phyloP scores from a whole-genome alignment of 352 stramenopile species.

The Elongisporangium prolatum region DNA sequence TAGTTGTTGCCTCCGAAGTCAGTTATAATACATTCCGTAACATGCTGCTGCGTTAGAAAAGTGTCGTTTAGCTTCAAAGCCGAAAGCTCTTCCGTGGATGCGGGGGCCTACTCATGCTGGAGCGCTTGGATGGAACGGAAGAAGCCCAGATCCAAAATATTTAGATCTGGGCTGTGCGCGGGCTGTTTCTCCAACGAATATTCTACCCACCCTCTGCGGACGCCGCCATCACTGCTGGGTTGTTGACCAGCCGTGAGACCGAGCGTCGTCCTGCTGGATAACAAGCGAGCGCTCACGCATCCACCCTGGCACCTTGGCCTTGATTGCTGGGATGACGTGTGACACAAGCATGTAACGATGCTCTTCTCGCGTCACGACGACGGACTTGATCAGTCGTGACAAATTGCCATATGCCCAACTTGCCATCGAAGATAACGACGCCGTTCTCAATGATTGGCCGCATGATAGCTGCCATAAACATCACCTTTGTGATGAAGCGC shows the following conservation, averaged over 20 bases:
- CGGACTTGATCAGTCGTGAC: neutral
- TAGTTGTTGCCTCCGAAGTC: too few species aligned
- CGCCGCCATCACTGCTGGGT: neutral
- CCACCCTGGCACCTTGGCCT: conserved; percentile 1
- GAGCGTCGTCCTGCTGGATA: conserved; percentile 7
- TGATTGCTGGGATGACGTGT: conserved; percentile 7
- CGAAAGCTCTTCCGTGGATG: too few species aligned
- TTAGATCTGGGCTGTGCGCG: conserved; percentile 4
- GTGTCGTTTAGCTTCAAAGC: too few species aligned
- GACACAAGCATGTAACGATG: conserved; percentile 1
- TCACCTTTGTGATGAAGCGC: conserved; percentile 21
- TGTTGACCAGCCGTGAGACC: neutral
- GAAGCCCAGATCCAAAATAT: conserved; percentile 5
- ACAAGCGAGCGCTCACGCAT: neutral
- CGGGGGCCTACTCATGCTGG: neutral
- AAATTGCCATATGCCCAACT: conserved; percentile 10
- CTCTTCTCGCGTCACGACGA: neutral
- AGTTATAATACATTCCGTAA: too few species aligned
- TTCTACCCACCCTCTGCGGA: neutral
- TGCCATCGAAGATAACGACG: conserved; percentile 3
- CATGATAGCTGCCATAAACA: conserved; percentile 17
- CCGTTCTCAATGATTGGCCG: conserved; percentile 5
- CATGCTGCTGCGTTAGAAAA: too few species aligned
- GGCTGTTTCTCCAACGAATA: conserved; percentile 5
- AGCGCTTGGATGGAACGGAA: conserved; percentile 7